Conservation (phyloP, 2,329 filamentous ascomycete species). For the Cladosporium oxysporum region DNA sequence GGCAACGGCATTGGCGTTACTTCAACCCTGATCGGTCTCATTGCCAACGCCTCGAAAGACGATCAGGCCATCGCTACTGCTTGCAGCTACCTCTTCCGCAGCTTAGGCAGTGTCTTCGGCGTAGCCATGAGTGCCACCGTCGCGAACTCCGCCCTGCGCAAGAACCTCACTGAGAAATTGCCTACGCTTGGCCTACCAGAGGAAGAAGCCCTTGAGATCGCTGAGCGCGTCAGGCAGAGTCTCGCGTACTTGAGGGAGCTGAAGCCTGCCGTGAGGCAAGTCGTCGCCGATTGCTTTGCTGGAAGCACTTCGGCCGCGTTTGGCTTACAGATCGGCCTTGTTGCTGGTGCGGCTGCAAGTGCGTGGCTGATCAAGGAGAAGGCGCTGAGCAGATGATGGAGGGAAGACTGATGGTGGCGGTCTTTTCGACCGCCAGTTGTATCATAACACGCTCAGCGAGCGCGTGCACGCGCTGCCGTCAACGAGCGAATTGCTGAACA, state of each 20-base stretch:
- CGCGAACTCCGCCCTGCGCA: slow-evolving; percentile 67
- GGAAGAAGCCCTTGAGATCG: slow-evolving; percentile 64
- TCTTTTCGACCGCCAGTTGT: not conserved
- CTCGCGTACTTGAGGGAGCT: slow-evolving; percentile 68
- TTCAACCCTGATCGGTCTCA: slow-evolving; percentile 68
- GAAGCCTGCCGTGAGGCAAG: slow-evolving; percentile 57
- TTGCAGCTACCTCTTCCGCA: slow-evolving; percentile 79
- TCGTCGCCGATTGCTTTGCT: slow-evolving; percentile 69
- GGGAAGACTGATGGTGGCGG: not conserved
- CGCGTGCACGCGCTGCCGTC: not conserved
- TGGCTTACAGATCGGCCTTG: slow-evolving; percentile 52
- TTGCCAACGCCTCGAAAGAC: slow-evolving; percentile 66
- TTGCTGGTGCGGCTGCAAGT: slow-evolving; percentile 50
- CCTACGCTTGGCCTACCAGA: slow-evolving; percentile 46
- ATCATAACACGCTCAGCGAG: not conserved
- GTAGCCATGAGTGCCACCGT: slow-evolving; percentile 71
- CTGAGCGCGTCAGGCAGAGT: slow-evolving; percentile 68
- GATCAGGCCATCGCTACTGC: slow-evolving; percentile 77
- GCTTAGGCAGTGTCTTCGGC: slow-evolving; percentile 65
- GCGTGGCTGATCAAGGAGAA: slow-evolving; percentile 51
- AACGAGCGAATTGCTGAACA: not conserved
- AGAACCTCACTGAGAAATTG: slow-evolving; percentile 56
- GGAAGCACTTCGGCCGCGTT: slow-evolving; percentile 56
- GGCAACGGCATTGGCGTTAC: slow-evolving; percentile 65
- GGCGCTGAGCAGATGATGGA: slow-evolving; percentile 27